Conservation (phyloP, 352 stramenopile genomes). For the Phytophthora cryptogea region DNA sequence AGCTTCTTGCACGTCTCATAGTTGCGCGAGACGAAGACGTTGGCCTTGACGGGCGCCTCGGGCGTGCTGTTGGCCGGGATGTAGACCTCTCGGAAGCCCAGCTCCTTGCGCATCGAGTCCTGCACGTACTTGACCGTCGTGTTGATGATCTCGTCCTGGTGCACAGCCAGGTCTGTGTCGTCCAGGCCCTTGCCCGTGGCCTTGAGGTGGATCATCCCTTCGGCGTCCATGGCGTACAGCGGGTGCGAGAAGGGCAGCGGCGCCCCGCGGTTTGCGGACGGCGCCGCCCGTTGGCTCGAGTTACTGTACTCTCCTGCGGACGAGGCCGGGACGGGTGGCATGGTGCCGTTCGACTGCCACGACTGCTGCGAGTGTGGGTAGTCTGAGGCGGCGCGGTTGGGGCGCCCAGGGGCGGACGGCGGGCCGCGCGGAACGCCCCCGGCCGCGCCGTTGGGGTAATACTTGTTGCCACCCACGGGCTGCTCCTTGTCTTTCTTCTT, state of each 20-base stretch:
- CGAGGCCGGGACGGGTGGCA: conserved; percentile 24
- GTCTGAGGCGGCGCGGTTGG: conserved; percentile 49
- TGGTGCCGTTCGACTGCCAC: conserved; percentile 27
- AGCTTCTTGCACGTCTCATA: conserved; percentile 83
- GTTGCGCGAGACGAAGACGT: conserved; percentile 84
- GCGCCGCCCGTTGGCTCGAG: conserved; percentile 1
- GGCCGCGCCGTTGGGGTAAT: conserved; percentile 31
- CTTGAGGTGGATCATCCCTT: conserved; percentile 88
- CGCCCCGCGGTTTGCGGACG: conserved; percentile 27
- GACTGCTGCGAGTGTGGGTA: conserved; percentile 34
- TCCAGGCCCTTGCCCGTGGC: conserved; percentile 81
- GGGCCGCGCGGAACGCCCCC: conserved; percentile 32
- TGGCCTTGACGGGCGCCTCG: conserved; percentile 65
- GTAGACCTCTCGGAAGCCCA: conserved; percentile 80
- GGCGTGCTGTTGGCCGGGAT: conserved; percentile 69
- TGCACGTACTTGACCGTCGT: conserved; percentile 86
- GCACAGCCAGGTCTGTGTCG: conserved; percentile 84
- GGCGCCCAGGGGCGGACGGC: conserved; percentile 49
- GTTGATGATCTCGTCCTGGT: conserved; percentile 90
- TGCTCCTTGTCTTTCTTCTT: conserved; percentile 71
- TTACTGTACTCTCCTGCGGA: conserved; percentile 11
- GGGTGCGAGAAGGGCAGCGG: conserved; percentile 75
- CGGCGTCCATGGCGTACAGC: conserved; percentile 83
- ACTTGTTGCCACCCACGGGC: conserved; percentile 42
- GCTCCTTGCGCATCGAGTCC: conserved; percentile 79